Base-by-base conservation (phyloP, 805 yeast species). In the Candida vartiovaarae region DNA sequence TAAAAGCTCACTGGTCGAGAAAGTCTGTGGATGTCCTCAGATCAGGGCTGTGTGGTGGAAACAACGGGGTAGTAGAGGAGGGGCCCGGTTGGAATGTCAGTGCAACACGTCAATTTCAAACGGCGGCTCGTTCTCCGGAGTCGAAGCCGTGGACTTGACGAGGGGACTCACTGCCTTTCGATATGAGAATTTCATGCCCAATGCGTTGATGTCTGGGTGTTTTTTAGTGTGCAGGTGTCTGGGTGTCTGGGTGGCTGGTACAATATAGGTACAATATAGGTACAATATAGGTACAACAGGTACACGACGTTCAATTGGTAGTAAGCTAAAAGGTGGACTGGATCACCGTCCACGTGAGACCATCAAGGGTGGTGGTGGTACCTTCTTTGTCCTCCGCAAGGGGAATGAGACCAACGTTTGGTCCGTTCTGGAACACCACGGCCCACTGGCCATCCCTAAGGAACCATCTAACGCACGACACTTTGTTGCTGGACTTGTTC, bases 401-500 rank as follows among this genome's bases (percentile, higher is more conserved):
- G 36, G 56, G 55, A 20, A 55, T 45, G 42, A 48, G 49, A 4
- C 32, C 45, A n/a, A 42, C 44, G 26, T 55, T 55, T 3, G 36
- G 44, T 24, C 57, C 59, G 33, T 44, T 32, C 26, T 47, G 42
- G 48, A 53, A 52, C 8, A 49, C 46, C 6, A 40, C 47, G 5
- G 40, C 26, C 56, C 55, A 53, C 20, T 44, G 39, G 9, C 38
- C 45, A 26, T 36, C 46, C 5, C 36, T 38, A n/a, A 40, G 24
- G 39, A 39, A 52, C 39, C 47, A 43, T 37, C 59, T 52, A 23
- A 43, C 45, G 42, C 43, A 43, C n/a, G 54, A 48, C 10, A 52
- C 45, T 48, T 57, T 23, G 46, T 52, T 27, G 24, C 41, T 42
- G 40, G 53, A 40, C 62, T 51, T 54, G 46, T 52, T 49, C 33